phyloP scores from a whole-genome alignment of 2,329 filamentous ascomycete genomes.

The Periconia digitata region DNA sequence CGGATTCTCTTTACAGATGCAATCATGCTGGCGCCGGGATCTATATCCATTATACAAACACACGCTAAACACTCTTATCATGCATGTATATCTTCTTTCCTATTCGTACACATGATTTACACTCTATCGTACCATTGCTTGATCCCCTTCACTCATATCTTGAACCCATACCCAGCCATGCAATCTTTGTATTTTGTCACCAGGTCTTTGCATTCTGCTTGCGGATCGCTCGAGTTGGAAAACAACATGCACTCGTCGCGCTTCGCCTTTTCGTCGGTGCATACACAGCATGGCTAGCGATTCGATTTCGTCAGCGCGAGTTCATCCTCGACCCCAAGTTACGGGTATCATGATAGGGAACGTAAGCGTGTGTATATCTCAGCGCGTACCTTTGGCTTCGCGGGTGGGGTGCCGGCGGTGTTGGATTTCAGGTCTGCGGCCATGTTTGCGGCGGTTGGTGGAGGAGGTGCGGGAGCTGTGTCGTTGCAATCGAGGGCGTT shows the following conservation, averaged over 20 bases:
- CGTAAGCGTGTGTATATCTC: too few relatives aligned
- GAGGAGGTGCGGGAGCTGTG: constrained; percentile 28
- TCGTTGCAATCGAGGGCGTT: too few relatives aligned
- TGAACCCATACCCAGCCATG: constrained; percentile 93
- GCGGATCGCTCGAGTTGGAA: constrained; percentile 78
- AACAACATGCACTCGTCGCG: constrained; percentile 99
- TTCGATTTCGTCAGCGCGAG: too few relatives aligned
- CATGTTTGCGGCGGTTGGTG: constrained; percentile 45
- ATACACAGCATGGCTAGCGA: constrained; percentile 98
- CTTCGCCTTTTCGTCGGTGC: constrained; percentile 88
- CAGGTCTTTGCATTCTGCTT: constrained; percentile 77
- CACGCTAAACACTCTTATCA: too few relatives aligned
- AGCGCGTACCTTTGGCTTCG: constrained; percentile 52
- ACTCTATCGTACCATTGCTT: too few relatives aligned
- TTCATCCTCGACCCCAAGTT: too few relatives aligned
- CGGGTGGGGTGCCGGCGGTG: constrained; percentile 37
- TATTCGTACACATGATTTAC: background rate
- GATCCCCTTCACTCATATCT: constrained; percentile 43
- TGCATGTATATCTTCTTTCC: too few relatives aligned
- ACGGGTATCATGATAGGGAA: background rate
- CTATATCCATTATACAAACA: too few relatives aligned
- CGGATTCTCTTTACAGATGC: too few relatives aligned
- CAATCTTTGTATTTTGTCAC: constrained; percentile 86
- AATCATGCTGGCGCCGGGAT: too few relatives aligned
- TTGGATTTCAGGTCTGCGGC: constrained; percentile 48